Percentiles rank a stretch among this genome's conserved stretches.
phyloP scores from a whole-genome alignment of 2,329 filamentous ascomycete species.

The Didymella glomerata region DNA sequence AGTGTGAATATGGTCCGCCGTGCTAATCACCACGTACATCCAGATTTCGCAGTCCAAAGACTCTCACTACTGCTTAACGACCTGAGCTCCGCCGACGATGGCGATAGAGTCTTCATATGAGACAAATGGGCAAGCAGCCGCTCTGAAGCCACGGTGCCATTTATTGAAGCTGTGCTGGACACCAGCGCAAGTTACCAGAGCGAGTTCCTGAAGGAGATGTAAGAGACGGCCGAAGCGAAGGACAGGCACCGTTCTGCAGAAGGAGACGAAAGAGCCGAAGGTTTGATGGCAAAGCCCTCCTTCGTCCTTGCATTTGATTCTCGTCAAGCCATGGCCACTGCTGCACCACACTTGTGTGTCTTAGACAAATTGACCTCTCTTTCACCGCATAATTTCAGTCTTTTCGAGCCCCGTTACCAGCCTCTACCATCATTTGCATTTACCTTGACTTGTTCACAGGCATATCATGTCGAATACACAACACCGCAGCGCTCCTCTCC shows the following conservation, averaged over 20 bases:
- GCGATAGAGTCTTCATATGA: not conserved
- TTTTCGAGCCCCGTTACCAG: not conserved
- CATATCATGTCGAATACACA: not conserved
- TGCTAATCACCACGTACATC: not conserved
- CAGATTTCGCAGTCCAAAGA: no score
- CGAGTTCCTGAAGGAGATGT: slow-evolving; percentile 1
- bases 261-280: not conserved
- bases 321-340: not conserved
- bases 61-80: no score
- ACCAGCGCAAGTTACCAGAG: slow-evolving; percentile 1
- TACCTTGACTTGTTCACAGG: not conserved
- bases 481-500: not conserved
- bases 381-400: not conserved
- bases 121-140: slow-evolving; percentile 6
- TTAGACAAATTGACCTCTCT: not conserved
- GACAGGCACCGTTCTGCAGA: not conserved
- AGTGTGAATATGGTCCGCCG: not conserved
- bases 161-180: slow-evolving; percentile 12
- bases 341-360: not conserved
- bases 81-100: not conserved
- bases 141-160: slow-evolving; percentile 12
- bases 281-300: not conserved
- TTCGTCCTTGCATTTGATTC: not conserved
- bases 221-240: not conserved
- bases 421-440: not conserved